Evolutionary conservation across 305 asterid genomes (phyloP).

Genomic region (Ajuga reptans): DNA sequence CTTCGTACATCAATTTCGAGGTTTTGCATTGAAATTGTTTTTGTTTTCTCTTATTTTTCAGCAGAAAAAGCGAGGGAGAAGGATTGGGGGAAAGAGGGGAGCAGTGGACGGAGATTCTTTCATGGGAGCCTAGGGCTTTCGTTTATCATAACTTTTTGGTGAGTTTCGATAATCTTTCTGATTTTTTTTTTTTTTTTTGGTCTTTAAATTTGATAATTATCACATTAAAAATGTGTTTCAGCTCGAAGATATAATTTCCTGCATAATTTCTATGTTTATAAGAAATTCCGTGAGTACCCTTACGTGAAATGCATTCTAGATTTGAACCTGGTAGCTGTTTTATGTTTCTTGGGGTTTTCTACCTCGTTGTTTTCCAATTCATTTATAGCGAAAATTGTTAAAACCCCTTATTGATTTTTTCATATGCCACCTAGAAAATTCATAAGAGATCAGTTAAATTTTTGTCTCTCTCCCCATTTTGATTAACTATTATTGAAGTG

Average conservation of each 20-base stretch:
- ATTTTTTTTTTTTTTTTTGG: not conserved
- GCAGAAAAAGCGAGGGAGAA: slow-evolving; percentile 34
- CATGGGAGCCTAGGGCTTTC: slow-evolving; percentile 53
- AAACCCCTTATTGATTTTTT: not conserved
- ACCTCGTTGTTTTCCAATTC: not conserved
- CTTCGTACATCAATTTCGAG: not conserved
- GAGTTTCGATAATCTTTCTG: slow-evolving; percentile 24
- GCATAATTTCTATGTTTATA: not conserved
- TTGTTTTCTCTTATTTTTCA: not conserved
- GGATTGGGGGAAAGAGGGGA: slow-evolving; percentile 57
- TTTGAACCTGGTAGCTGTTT: slow-evolving; percentile 10
- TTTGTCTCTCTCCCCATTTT: not conserved
- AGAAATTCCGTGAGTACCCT: not conserved
- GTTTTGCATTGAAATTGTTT: not conserved
- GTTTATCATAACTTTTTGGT: slow-evolving; percentile 67
- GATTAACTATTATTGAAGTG: not conserved
- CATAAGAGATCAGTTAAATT: not conserved
- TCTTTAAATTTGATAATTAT: not conserved
- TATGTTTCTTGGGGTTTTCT: not conserved
- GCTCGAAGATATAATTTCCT: not conserved
- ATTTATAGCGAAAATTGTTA: not conserved
- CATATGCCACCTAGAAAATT: not conserved
- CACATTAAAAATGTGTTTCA: not conserved
- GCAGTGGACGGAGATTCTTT: slow-evolving; percentile 69
- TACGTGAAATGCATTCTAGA: not conserved